Percentiles rank a stretch among this genome's conserved stretches.
Conservation (phyloP, 306 rosid species). For the Prosopis cineraria region DNA sequence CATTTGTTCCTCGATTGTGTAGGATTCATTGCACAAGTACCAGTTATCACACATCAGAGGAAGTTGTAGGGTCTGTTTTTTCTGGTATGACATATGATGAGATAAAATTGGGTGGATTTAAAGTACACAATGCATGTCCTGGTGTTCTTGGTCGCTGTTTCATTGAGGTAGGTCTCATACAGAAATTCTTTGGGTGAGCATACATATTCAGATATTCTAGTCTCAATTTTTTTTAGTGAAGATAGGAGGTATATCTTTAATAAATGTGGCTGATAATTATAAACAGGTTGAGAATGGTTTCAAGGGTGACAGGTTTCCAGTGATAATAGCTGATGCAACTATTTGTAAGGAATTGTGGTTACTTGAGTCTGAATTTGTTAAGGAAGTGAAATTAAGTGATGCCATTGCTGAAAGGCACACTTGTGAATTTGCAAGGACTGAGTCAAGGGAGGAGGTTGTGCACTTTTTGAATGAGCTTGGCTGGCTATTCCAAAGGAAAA, state of each 20-base stretch:
- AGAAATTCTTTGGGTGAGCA: background rate
- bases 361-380: conserved; percentile 72
- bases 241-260: background rate
- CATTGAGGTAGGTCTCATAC: conserved; percentile 65
- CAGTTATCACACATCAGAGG: conserved; percentile 67
- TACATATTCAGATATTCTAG: background rate
- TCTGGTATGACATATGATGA: conserved; percentile 58
- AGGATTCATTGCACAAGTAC: conserved; percentile 82
- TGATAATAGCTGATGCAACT: conserved; percentile 78
- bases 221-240: background rate
- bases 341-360: conserved; percentile 74
- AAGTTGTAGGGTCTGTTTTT: conserved; percentile 49
- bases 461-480: conserved; percentile 91
- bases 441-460: conserved; percentile 71
- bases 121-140: conserved; percentile 59
- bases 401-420: conserved; percentile 55
- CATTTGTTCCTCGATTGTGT: conserved; percentile 29
- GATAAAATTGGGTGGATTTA: conserved; percentile 60
- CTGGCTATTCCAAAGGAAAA: conserved; percentile 84
- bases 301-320: conserved; percentile 78
- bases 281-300: conserved; percentile 91
- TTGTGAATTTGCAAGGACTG: conserved; percentile 51
- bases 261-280: conserved; percentile 27
- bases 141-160: conserved; percentile 80
- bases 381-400: conserved; percentile 45